A percentile compares a stretch with the other conserved stretches of the same genome.
Conservation (phyloP, 768 basidiomycete species). For the Hericium coralloides region DNA sequence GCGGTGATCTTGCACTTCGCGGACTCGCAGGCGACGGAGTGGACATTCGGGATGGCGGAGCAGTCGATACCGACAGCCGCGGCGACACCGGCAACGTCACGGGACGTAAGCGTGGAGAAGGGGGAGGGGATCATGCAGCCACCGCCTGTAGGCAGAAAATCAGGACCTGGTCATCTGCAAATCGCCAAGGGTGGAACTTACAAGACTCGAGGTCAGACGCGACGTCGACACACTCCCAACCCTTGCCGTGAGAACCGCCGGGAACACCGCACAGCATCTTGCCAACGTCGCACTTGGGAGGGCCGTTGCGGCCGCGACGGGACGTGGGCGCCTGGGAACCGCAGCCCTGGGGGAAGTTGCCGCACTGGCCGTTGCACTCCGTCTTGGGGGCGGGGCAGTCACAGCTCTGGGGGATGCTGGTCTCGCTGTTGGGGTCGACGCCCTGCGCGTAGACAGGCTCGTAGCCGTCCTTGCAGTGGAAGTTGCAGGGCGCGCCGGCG, state of each 20-base stretch:
- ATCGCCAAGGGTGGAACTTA: slow-evolving; percentile 14
- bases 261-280: slow-evolving; percentile 21
- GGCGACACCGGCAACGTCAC: background rate
- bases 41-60: slow-evolving; percentile 21
- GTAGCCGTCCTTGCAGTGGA: slow-evolving; percentile 22
- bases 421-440: slow-evolving; percentile 9
- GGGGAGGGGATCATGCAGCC: background rate
- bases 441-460: background rate
- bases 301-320: slow-evolving; percentile 10
- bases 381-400: slow-evolving; percentile 17
- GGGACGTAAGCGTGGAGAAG: background rate
- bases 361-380: slow-evolving; percentile 26
- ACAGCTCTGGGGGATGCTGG: slow-evolving; percentile 17
- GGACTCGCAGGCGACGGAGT: slow-evolving; percentile 20
- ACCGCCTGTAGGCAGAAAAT: background rate
- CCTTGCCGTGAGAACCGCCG: slow-evolving; percentile 8
- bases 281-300: slow-evolving; percentile 16
- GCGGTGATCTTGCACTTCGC: slow-evolving; percentile 19
- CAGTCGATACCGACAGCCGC: slow-evolving; percentile 23
- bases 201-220: slow-evolving; percentile 20
- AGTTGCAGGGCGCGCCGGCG: slow-evolving; percentile 18
- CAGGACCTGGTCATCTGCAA: background rate
- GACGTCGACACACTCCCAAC: slow-evolving; percentile 25
- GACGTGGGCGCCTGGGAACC: slow-evolving; percentile 9
- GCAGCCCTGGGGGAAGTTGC: slow-evolving; percentile 18